Base-by-base conservation (phyloP, 2,329 filamentous ascomycete species). In the Monosporascus sp. region DNA sequence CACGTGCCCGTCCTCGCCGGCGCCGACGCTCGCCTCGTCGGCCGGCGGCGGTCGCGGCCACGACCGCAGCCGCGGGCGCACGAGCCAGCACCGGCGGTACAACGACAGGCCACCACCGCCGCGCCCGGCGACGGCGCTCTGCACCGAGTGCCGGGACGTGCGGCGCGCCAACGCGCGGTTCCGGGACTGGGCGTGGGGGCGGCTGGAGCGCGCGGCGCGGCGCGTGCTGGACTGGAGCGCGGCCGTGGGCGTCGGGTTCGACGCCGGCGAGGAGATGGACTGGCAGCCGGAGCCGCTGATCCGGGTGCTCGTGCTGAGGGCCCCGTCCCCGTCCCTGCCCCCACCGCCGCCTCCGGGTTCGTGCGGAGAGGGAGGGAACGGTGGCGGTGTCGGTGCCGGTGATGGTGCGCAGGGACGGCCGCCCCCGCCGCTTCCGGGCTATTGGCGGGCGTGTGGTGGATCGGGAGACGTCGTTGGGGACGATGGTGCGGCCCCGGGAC, bases 201-300 rank as follows among this genome's bases (percentile, higher is more conserved):
- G 46, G 14, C 28, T 58, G 18, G 15, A 31, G 20, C 41, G 44
- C 15, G 48, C 49, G 48, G 51, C 50, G 28, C 56, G 26, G 48
- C 56, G n/a, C 40, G 55, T 55, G 37, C 51, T 26, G 43, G 56
- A 51, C 40, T 67, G 65, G 63, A 59, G 63, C 53, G 57, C 57
- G 31, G 63, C 65, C 17, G 63, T 62, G 14, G 63, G 63, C 18
- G 60, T 66, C 11, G 53, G 53, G 24, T 51, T 56, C 49, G 63
- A 48, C 2, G 48, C 51, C 8, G 60, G 26, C 6, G 65, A 68
- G 47, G 65, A 67, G 61, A 68, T 68, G 65, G 65, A 68, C 58
- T 68, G 65, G 65, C 63, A 67, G 63, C 65, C 65, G 2, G 65
- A 68, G 55, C 64, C 64, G n/a, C 60, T 66, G 4, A 53, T 59